Conservation (phyloP, 2,329 filamentous ascomycete genomes). For the Hypoxylon sp. region DNA sequence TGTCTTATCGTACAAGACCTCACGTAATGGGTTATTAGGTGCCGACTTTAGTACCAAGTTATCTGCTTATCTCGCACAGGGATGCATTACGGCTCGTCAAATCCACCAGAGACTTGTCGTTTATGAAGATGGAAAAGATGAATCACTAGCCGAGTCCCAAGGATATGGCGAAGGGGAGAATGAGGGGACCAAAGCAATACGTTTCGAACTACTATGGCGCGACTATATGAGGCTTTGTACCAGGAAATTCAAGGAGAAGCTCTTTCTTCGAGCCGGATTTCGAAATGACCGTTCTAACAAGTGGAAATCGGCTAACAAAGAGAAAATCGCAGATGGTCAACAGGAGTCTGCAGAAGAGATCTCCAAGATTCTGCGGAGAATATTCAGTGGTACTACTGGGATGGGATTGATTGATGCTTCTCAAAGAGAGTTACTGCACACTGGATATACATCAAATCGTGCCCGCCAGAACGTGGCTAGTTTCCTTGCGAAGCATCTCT, state of each 20-base stretch:
- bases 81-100: conserved; percentile 80
- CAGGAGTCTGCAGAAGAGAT: conserved; percentile 62
- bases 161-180: conserved; percentile 81
- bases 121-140: conserved; percentile 76
- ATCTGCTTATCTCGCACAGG: conserved; percentile 79
- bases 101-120: conserved; percentile 76
- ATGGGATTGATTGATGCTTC: conserved; percentile 84
- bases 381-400: conserved; percentile 78
- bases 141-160: conserved; percentile 57
- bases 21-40: conserved; percentile 79
- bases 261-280: conserved; percentile 78
- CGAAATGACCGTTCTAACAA: conserved; percentile 61
- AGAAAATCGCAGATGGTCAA: conserved; percentile 56
- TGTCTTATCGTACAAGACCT: conserved; percentile 76
- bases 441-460: conserved; percentile 84
- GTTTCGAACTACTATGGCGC: conserved; percentile 82
- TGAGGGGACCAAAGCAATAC: conserved; percentile 76
- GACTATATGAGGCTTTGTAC: conserved; percentile 87
- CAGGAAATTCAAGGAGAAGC: conserved; percentile 74
- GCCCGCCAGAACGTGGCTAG: conserved; percentile 83
- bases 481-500: conserved; percentile 80
- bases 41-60: conserved; percentile 82
- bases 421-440: conserved; percentile 80
- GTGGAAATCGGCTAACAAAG: conserved; percentile 64
- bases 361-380: conserved; percentile 66